Base-by-base conservation (phyloP, 108 stramenopile genomes). In the Conticribra guillardii region DNA sequence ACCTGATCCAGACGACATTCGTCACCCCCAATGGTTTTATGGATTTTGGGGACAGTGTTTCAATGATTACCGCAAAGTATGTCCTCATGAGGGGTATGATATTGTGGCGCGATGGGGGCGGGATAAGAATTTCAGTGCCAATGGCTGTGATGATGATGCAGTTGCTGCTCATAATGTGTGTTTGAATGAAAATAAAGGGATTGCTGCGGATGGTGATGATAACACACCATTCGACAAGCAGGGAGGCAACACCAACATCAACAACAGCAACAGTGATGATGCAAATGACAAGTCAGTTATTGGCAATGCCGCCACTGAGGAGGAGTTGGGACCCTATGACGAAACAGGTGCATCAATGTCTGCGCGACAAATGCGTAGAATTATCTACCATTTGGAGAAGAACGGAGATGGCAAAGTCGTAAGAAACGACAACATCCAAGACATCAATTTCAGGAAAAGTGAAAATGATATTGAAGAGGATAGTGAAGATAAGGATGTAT, bases 11-110 rank as follows among this genome's bases (percentile, higher is more conserved):
- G 29, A 49, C 1, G 49, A 69, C 48, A 58, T 60, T 44, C 26
- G 24, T 28, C 66, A 66, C 55, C 80, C 80, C 17, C 44, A 66
- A 22, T 64, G 64, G 24, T 84, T 84, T 54, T 77, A 81, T 26
- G 75, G 71, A 17, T 84, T 84, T 60, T 84, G 83, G 83, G 70
- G 75, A 31, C 51, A 57, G 47, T 84, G 71, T 50, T 76, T 32
- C 60, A 76, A 76, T 48, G 64, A 66, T 75, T 86, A 86, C 49
- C 27, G 67, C n/a, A 54, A 45, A 23, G 64, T 77, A 0, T 9
- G 37, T 27, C 82, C 83, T 17, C 85, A 86, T 54, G 57, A 69
- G n/a, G 85, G 85, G 3, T 86, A 86, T 53, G 54, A 73, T 15
- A 78, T 86, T 46, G 57, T 86, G 45, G 62, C 67, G 11, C 31